Evolutionary conservation across 371 early-diverging fungal genomes (phyloP).

Genomic region (Zychaea mexicana): DNA sequence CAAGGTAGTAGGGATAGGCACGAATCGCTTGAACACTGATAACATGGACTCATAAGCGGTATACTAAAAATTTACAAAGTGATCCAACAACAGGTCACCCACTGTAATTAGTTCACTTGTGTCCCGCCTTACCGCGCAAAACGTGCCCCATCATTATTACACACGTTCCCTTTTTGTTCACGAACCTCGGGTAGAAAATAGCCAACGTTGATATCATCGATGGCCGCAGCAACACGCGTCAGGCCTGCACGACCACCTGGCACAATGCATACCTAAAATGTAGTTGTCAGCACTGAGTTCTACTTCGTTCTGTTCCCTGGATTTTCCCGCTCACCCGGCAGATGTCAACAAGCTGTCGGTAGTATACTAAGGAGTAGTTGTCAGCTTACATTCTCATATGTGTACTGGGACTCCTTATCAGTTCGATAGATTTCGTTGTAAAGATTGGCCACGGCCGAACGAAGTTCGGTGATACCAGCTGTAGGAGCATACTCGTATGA

Average conservation of each 20-base stretch:
- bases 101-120: no score
- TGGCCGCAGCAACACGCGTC: constrained; percentile 51
- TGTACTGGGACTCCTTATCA: constrained; percentile 43
- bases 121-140: no score
- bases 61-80: no score
- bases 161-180: no score
- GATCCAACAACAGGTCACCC: no score
- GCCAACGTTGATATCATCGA: constrained; percentile 56
- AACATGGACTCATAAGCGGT: constrained; percentile 53
- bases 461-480: constrained; percentile 44
- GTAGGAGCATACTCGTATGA: constrained; percentile 47
- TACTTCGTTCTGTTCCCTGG: background rate
- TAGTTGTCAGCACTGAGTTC: background rate
- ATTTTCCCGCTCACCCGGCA: background rate
- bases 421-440: constrained; percentile 52
- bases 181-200: constrained; percentile 53
- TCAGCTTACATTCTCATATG: constrained; percentile 43
- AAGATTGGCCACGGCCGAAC: constrained; percentile 46
- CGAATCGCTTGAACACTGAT: constrained; percentile 52
- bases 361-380: background rate
- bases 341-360: no score
- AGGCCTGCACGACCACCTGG: constrained; percentile 58
- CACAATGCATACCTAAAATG: constrained; percentile 44
- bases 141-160: no score
- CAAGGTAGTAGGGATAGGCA: constrained; percentile 53